Evolutionary conservation across 495 filamentous ascomycete genomes (phyloP), one percentile per base, ranked within the genome.

Genomic region (Aspergillus panamensis): DNA sequence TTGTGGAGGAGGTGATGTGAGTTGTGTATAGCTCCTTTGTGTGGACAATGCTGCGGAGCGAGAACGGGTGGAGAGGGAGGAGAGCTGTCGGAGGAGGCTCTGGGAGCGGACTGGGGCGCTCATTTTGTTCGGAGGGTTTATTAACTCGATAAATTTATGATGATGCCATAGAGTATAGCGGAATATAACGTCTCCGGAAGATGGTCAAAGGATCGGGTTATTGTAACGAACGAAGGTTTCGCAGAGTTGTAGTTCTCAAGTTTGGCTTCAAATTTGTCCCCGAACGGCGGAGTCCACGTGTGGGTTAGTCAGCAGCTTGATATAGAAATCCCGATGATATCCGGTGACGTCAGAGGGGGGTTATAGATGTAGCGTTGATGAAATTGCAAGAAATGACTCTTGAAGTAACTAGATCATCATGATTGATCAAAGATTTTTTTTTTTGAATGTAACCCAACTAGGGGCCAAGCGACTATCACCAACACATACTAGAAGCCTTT

Each of bases 41-140:
- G 4, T 45, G n/a, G 42, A 20, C 7, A 19, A 10, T 8, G 5
- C 42, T 8, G 42, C 16, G 19, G 42, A 40, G 12, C 16, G 37
- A 40, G 37, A 16, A 40, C 37, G 5, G 5, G 32, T 31, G 16
- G 17, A 31, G 33, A 30, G 6, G 31, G 32, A 13, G 16, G 19
- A 19, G 52, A 64, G 54, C 17, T 48, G 62, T n/a, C 52, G 57
- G 42, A 57, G 30, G 8, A 47, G 29, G 61, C 63, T 42, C 59
- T 68, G 29, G 53, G 67, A n/a, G 64, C 63, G 57, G 25, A 66
- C 1, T 47, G 66, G 21, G 13, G 45, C 8, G 13, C 45, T 16
- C 55, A 53, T 58, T 16, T 8, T 45, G 16, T 25, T 25, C 25
- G 25, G 25, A 25, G 25, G 25, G 25, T 2, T 25, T 25, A 25